Conservation (phyloP, 495 filamentous ascomycete species). For the Rhizodiscina lignyota region DNA sequence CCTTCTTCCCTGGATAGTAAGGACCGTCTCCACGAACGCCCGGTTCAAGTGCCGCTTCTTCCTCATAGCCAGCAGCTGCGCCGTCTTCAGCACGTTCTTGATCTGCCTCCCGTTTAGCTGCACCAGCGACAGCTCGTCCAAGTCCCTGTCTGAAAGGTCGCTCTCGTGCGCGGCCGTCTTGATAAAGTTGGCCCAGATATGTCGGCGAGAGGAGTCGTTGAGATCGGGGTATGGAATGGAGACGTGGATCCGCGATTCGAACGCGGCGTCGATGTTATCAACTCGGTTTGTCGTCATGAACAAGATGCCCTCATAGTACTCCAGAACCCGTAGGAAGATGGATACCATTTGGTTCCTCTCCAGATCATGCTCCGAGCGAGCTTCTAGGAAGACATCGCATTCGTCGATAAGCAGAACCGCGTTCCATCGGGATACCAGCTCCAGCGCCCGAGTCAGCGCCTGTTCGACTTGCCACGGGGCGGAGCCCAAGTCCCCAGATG, state of each 20-base stretch:
- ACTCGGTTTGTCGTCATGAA: conserved; percentile 20
- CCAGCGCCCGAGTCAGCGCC: conserved; percentile 13
- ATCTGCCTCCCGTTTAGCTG: conserved; percentile 47
- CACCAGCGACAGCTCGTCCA: conserved; percentile 25
- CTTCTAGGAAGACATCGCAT: conserved; percentile 50
- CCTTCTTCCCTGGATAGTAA: no score
- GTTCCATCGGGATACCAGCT: conserved; percentile 20
- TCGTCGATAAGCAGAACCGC: conserved; percentile 42
- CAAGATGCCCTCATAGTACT: conserved; percentile 40
- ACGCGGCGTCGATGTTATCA: conserved; percentile 18
- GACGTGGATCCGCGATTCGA: conserved; percentile 21
- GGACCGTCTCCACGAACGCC: no score
- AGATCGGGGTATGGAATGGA: conserved; percentile 28
- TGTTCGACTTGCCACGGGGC: conserved; percentile 13
- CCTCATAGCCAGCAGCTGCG: conserved; percentile 25
- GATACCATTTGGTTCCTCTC: conserved; percentile 21
- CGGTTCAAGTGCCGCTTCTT: conserved; percentile 22
- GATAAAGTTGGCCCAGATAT: conserved; percentile 30
- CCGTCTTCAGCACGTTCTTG: conserved; percentile 46
- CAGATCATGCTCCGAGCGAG: conserved; percentile 14
- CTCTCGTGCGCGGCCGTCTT: conserved; percentile 10
- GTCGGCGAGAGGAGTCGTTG: conserved; percentile 11
- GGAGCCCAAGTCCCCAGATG: conserved; percentile 16
- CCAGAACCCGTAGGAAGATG: conserved; percentile 32
- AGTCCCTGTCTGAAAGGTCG: conserved; percentile 22